Conservation (phyloP, 495 filamentous ascomycete species). For the Cryomyces antarcticus region DNA sequence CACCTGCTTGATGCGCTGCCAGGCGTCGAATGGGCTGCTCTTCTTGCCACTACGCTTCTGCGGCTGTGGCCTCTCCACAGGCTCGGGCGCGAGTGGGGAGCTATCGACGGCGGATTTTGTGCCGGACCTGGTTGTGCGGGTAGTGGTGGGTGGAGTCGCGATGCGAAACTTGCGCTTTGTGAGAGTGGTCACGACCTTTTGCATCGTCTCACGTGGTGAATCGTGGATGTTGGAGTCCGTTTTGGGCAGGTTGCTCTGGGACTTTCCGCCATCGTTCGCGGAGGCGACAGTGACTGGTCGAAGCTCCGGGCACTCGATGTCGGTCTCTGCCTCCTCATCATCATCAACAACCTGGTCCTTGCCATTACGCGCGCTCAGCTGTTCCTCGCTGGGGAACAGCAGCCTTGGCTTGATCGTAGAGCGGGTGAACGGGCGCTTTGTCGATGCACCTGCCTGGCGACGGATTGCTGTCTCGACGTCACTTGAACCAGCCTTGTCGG, state of each 20-base stretch:
- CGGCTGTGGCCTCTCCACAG: too few relatives aligned
- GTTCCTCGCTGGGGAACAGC: slow-evolving; percentile 45
- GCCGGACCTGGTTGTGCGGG: not conserved
- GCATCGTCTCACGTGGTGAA: slow-evolving; percentile 2
- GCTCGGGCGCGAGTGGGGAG: too few relatives aligned
- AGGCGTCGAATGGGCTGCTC: slow-evolving; percentile 9
- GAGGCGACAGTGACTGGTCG: not conserved
- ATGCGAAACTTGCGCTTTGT: not conserved
- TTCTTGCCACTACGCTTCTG: not conserved
- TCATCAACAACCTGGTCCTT: slow-evolving; percentile 11
- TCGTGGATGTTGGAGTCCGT: not conserved
- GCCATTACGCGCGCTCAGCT: slow-evolving; percentile 11
- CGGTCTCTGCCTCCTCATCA: slow-evolving; percentile 27
- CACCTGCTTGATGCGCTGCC: slow-evolving; percentile 9
- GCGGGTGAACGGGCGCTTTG: slow-evolving; percentile 38
- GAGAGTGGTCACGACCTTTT: not conserved
- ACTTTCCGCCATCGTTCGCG: not conserved
- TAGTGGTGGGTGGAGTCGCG: not conserved
- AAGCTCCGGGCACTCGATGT: slow-evolving; percentile 16
- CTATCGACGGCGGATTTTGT: not conserved
- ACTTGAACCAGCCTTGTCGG: slow-evolving; percentile 22
- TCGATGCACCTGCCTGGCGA: slow-evolving; percentile 14
- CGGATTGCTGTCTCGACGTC: slow-evolving; percentile 25
- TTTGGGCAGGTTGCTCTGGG: too few relatives aligned
- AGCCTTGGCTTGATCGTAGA: slow-evolving; percentile 65